Conservation (phyloP, 352 stramenopile genomes). For the Phytophthora europaea region DNA sequence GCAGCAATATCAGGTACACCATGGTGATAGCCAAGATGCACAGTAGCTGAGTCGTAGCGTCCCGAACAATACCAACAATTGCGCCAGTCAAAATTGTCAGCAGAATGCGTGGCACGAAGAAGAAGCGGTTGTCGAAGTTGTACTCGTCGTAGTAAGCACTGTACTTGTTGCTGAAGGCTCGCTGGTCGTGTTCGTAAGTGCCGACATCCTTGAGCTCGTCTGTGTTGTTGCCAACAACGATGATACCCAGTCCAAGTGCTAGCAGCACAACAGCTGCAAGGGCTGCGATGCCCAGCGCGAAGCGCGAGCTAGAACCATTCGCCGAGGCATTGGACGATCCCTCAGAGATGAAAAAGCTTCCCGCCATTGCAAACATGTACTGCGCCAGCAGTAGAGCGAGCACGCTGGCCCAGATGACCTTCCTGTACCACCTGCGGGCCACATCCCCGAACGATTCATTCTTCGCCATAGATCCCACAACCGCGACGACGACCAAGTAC, state of each 20-base stretch:
- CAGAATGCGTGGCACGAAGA: conserved; percentile 86
- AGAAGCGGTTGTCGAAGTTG: conserved; percentile 92
- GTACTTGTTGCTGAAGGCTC: conserved; percentile 85
- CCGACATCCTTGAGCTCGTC: conserved; percentile 82
- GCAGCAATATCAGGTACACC: conserved; percentile 75
- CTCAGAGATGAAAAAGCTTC: conserved; percentile 77
- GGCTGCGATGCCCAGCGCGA: conserved; percentile 52
- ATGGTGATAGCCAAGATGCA: conserved; percentile 77
- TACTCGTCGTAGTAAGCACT: conserved; percentile 91
- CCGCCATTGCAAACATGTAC: conserved; percentile 91
- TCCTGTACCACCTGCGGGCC: conserved; percentile 77
- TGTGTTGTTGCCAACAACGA: conserved; percentile 71
- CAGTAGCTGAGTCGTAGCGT: conserved; percentile 79
- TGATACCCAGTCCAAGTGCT: conserved; percentile 72
- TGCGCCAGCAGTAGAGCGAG: conserved; percentile 81
- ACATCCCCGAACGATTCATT: conserved; percentile 72
- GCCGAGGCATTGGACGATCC: conserved; percentile 41
- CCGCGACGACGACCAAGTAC: conserved; percentile 67
- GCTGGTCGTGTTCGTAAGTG: conserved; percentile 81
- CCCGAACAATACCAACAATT: conserved; percentile 75
- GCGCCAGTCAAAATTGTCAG: conserved; percentile 75
- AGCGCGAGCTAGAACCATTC: conserved; percentile 47
- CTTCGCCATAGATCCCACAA: conserved; percentile 59
- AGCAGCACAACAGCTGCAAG: conserved; percentile 62
- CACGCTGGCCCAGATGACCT: conserved; percentile 81